Conservation (phyloP, 176 grass and related monocot genomes). For the Avena insularis region DNA sequence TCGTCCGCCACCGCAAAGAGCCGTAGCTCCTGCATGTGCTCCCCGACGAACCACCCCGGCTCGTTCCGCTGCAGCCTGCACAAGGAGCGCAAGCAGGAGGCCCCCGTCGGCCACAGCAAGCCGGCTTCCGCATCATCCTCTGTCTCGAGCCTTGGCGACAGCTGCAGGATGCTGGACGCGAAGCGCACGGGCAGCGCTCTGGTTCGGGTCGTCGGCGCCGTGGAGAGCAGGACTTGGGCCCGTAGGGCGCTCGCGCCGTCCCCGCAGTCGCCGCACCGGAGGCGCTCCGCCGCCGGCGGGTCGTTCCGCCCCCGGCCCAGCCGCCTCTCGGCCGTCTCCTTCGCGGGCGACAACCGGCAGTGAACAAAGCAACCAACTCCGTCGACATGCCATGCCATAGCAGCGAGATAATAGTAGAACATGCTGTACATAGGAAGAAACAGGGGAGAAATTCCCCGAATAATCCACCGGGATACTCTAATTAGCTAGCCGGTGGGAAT, state of each 20-base stretch:
- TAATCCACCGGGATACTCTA: neutral
- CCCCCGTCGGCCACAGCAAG: neutral
- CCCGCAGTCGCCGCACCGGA: constrained; percentile 55
- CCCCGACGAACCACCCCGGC: constrained; percentile 69
- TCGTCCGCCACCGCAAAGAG: neutral
- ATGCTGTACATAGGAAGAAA: neutral
- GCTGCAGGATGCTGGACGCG: constrained; percentile 6
- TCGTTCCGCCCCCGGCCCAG: constrained; percentile 29
- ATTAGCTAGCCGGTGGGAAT: neutral
- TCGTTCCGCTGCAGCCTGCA: constrained; percentile 75
- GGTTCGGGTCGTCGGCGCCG: constrained; percentile 48
- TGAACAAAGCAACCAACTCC: constrained; percentile 15
- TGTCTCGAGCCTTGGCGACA: neutral
- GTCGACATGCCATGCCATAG: constrained; percentile 37
- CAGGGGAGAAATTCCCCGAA: neutral
- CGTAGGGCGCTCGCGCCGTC: constrained; percentile 51
- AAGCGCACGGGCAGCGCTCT: constrained; percentile 56
- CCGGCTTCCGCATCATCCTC: neutral
- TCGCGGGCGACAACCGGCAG: constrained; percentile 38
- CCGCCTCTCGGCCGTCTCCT: constrained; percentile 60
- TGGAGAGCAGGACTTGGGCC: constrained; percentile 52
- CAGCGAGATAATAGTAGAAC: neutral
- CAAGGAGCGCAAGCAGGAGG: constrained; percentile 39
- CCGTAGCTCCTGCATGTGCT: constrained; percentile 61
- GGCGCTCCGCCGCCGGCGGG: constrained; percentile 32